Evolutionary conservation across 176 grass and related monocot species (phyloP).

Genomic region (Carex myosuroides): DNA sequence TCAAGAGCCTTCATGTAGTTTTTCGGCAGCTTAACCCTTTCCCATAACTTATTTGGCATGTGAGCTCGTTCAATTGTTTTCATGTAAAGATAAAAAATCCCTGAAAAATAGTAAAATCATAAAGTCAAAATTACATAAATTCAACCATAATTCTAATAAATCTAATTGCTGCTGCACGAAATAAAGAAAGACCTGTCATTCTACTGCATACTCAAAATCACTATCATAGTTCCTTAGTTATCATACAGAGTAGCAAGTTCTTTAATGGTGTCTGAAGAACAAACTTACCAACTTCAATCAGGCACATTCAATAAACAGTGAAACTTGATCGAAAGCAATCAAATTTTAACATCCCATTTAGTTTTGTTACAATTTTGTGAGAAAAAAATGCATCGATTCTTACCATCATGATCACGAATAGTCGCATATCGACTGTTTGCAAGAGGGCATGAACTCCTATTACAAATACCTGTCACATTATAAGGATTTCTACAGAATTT

Average conservation of each 20-base stretch:
- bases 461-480: constrained; percentile 86
- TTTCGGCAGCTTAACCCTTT: constrained; percentile 78
- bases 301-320: too few species aligned
- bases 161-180: not conserved
- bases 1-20: constrained; percentile 92
- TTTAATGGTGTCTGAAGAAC: too few species aligned
- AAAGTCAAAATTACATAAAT: not conserved
- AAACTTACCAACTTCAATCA: too few species aligned
- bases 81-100: constrained; percentile 92
- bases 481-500: constrained; percentile 81
- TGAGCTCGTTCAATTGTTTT: constrained; percentile 98
- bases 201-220: too few species aligned
- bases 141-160: not conserved
- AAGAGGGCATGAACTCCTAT: constrained; percentile 86
- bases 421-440: constrained; percentile 93
- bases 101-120: constrained; percentile 30
- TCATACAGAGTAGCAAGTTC: not conserved
- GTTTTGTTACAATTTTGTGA: not conserved
- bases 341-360: not conserved
- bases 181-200: too few species aligned
- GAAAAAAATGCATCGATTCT: not conserved
- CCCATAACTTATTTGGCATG: constrained; percentile 85
- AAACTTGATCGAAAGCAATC: not conserved
- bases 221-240: not conserved
- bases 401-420: constrained; percentile 74